Base-by-base conservation (phyloP, 345 rosid genomes). In the Chamaenerion angustifolium region DNA sequence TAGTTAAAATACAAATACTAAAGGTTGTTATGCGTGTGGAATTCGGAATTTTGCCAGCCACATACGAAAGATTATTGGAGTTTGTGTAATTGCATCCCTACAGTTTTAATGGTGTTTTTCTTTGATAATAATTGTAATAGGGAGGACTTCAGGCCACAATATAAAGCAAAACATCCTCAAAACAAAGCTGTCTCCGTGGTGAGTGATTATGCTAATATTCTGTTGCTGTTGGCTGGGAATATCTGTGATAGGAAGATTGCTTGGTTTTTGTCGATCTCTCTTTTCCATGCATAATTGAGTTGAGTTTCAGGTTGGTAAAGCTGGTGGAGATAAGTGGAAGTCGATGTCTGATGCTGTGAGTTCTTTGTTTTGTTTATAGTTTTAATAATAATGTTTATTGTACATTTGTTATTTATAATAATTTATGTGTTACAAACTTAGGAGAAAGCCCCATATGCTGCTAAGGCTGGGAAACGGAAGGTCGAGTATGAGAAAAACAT, bases 111-210 rank as follows among this genome's bases (percentile, higher is more conserved):
- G n/a, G n/a, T n/a, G n/a, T n/a, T n/a, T n/a, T n/a, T n/a, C n/a
- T n/a, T n/a, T n/a, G n/a, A n/a, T n/a, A n/a, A n/a, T n/a, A n/a
- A n/a, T n/a, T n/a, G n/a, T 9, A 63, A 1, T 12, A 90, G 96
- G 98, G 98, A 90, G 65, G 94, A 83, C 21, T 90, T 90, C 67
- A 86, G 98, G 69, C 78, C 75, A 64, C 65, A 55, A 17, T 90
- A 74, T 74, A 90, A 90, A 63, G 81, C 73, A 73, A 95, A 86
- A 0, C 98, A 90, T 16, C 98, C 98, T 17, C 80, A 83, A 27
- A 90, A 90, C 81, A 90, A 90, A 67, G 81, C 98, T 4, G 98
- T 90, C 42, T 88, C 98, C 18, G 83, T 77, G 56, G 98, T 90
- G 63, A 76, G 96, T 62, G 12, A 40, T 9, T 25, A 16, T 21